Base-by-base conservation (phyloP, 2,329 filamentous ascomycete genomes). In the Cercospora zeina region DNA sequence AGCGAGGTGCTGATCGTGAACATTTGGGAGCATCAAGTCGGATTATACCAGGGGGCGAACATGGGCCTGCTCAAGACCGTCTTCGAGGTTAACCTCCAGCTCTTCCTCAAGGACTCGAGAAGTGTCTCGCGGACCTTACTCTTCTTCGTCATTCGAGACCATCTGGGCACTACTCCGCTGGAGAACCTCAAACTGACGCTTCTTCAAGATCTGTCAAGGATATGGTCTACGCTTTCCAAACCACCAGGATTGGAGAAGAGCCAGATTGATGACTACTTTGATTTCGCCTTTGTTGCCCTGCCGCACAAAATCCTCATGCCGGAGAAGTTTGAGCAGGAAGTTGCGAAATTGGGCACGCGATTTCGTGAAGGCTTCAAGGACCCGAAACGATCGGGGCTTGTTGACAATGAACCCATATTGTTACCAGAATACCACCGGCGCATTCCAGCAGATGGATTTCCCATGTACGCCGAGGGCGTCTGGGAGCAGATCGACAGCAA, bases 401-500 rank as follows among this genome's bases (percentile, higher is more conserved):
- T 83, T 59, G 88, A 95, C 69, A 87, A 92, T 69, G 85, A 90
- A 53, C 90, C 90, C 4, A 85, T 99, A 4, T 95, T 99, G 74
- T 79, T 97, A 47, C 89, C 95, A 21, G 93, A 97, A 71, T 99
- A 99, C 75, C 95, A 99, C 78, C 85, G 95, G 64, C 85, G 95
- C 61, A 99, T 99, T 66, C 95, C 95, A 10, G 95, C 95, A 9
- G 95, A 99, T 76, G 95, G 95, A n/a, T 95, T 97, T 74, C 90
- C 93, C 0, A 83, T 92, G 63, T 99, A 99, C 71, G 93, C 95
- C 0, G 87, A 95, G 74, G 91, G 93, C 42, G 87, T 99, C 49
- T 99, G 95, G 95, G 93, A 97, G 72, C 93, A 97, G 78, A 99
- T 99, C 73, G 93, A 96, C 70, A 90, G 93, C 81, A 99, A 99